Conservation (phyloP, 2,329 filamentous ascomycete species). For the Fusarium begoniae region DNA sequence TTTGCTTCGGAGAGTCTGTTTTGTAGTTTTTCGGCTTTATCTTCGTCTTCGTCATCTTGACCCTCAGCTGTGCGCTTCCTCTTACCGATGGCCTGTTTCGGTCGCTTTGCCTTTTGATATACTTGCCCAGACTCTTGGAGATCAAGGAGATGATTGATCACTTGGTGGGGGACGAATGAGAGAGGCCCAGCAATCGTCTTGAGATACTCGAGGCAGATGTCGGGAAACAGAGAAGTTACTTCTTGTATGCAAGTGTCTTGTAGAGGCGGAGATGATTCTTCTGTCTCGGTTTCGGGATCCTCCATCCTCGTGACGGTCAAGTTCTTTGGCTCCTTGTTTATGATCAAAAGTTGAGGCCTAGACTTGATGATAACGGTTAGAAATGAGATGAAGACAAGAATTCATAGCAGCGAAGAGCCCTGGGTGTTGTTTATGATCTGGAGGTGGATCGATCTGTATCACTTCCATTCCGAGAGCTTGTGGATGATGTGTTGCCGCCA, state of each 20-base stretch:
- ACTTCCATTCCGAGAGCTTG: neutral
- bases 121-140: slow-evolving; percentile 48
- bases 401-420: neutral
- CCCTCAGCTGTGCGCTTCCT: slow-evolving; percentile 51
- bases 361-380: slow-evolving; percentile 7
- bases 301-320: slow-evolving; percentile 13
- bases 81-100: slow-evolving; percentile 46
- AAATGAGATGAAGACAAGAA: neutral
- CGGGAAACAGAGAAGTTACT: slow-evolving; percentile 52
- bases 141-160: slow-evolving; percentile 54
- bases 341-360: neutral
- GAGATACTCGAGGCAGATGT: slow-evolving; percentile 56
- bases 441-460: neutral
- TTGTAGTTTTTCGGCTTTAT: neutral
- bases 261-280: neutral
- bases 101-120: slow-evolving; percentile 48
- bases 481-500: neutral
- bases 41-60: slow-evolving; percentile 25
- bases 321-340: neutral
- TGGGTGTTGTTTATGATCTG: neutral
- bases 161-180: slow-evolving; percentile 41
- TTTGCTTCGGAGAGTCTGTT: slow-evolving; percentile 23
- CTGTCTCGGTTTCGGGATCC: neutral
- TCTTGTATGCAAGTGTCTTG: slow-evolving; percentile 21
- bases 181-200: slow-evolving; percentile 39